Percentiles rank a stretch among this genome's conserved stretches.
Conservation (phyloP, 2,329 filamentous ascomycete species). For the Colletotrichum sp. region DNA sequence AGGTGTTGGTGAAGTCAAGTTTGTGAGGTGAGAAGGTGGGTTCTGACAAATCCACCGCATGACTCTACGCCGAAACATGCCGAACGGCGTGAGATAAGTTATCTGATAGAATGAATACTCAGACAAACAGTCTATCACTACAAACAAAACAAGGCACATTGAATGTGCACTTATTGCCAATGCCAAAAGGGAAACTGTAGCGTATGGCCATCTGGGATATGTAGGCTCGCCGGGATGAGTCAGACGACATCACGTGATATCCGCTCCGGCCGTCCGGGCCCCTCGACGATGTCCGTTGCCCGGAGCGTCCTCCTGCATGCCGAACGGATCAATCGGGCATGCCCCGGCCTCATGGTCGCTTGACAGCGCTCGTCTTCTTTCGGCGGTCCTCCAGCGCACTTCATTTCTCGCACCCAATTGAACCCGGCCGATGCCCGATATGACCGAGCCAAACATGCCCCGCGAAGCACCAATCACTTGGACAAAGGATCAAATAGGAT, state of each 20-base stretch:
- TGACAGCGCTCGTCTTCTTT: background rate
- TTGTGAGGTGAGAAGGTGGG: background rate
- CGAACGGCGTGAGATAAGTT: background rate
- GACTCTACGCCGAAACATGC: constrained; percentile 12
- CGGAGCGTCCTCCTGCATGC: background rate
- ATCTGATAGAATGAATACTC: background rate
- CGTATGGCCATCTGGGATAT: too few relatives aligned
- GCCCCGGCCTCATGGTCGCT: background rate
- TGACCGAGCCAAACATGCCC: background rate
- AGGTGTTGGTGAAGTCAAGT: background rate
- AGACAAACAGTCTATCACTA: background rate
- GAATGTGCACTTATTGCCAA: background rate
- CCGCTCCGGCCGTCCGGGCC: background rate
- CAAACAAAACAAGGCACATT: background rate
- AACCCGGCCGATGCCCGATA: background rate
- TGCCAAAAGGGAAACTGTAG: background rate
- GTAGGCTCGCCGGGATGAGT: background rate
- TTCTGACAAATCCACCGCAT: constrained; percentile 4
- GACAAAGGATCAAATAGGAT: background rate
- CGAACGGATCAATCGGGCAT: background rate
- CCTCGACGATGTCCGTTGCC: background rate
- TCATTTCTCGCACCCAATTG: background rate
- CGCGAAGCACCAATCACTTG: background rate
- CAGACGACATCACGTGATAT: background rate
- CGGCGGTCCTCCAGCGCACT: background rate